Conservation (phyloP, 208 protist species). For the Borovskyia barvae region DNA sequence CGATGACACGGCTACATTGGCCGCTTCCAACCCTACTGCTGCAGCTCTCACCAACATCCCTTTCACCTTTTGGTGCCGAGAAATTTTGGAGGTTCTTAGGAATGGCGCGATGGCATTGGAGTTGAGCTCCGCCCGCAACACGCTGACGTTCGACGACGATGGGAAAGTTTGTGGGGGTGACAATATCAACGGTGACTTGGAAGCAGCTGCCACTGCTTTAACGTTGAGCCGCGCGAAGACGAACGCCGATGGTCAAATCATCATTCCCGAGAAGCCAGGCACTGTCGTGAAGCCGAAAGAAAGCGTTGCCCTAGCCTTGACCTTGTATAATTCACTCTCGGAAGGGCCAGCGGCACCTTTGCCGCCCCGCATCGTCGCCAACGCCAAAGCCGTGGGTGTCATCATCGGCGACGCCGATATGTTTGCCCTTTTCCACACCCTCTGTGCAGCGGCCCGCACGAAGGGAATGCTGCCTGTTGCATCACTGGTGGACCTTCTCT, state of each 20-base stretch:
- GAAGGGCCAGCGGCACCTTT: not conserved
- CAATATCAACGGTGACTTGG: too few species aligned
- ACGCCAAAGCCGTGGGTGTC: slow-evolving; percentile 12
- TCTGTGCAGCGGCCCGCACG: slow-evolving; percentile 12
- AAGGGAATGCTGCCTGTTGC: slow-evolving; percentile 5
- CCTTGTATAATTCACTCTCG: not conserved
- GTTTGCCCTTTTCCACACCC: slow-evolving; percentile 13
- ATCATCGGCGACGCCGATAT: slow-evolving; percentile 10
- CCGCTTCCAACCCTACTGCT: too few species aligned
- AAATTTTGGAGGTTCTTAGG: slow-evolving; percentile 11
- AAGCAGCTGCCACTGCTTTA: too few species aligned
- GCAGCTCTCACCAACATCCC: not conserved
- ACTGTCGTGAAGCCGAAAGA: not conserved
- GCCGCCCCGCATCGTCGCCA: slow-evolving; percentile 1
- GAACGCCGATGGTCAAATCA: too few species aligned
- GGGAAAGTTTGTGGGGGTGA: not conserved
- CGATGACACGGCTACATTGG: slow-evolving; percentile 1
- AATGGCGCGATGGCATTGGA: not conserved
- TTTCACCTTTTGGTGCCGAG: slow-evolving; percentile 9
- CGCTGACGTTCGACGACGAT: slow-evolving; percentile 4
- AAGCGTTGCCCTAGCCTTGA: slow-evolving; percentile 2
- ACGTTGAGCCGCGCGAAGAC: too few species aligned
- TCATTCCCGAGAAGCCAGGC: too few species aligned
- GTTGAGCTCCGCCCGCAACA: not conserved
- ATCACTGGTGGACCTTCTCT: slow-evolving; percentile 19